These are phyloP conservation scores for Ocimum tenuiflorum DNA, from an alignment of 257 asterid species.

Conservation along the genomic window DNA sequence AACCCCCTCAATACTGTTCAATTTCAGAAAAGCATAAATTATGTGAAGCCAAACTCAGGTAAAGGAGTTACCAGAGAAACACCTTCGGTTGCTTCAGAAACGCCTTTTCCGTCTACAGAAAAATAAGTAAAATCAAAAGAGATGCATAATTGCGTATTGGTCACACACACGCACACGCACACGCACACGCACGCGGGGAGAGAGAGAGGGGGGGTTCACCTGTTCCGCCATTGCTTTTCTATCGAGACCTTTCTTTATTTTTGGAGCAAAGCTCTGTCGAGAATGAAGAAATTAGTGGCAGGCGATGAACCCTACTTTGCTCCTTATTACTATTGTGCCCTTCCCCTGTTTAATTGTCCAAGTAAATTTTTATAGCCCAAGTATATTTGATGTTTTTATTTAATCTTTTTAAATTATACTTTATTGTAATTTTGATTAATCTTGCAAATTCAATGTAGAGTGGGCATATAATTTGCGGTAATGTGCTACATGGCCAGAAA, in stretches of 20 bases:
- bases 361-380: no score
- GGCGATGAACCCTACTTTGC: constrained; percentile 14
- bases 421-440: no score
- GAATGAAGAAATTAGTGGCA: background rate
- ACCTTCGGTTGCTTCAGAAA: constrained; percentile 34
- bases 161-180: background rate
- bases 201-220: constrained; percentile 10
- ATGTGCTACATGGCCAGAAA: no score
- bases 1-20: background rate
- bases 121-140: background rate
- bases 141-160: background rate
- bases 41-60: background rate
- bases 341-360: no score
- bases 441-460: no score
- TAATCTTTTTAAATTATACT: no score
- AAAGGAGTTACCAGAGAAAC: constrained; percentile 24
- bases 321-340: background rate
- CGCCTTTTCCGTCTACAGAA: constrained; percentile 31
- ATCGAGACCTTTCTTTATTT: no score
- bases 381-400: no score
- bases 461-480: no score
- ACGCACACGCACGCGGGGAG: no score
- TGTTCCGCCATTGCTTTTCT: constrained; percentile 23
- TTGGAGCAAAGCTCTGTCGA: constrained; percentile 16
- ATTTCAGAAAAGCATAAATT: background rate